Conservation (phyloP, 495 filamentous ascomycete species). For the Hyaloscypha variabilis region DNA sequence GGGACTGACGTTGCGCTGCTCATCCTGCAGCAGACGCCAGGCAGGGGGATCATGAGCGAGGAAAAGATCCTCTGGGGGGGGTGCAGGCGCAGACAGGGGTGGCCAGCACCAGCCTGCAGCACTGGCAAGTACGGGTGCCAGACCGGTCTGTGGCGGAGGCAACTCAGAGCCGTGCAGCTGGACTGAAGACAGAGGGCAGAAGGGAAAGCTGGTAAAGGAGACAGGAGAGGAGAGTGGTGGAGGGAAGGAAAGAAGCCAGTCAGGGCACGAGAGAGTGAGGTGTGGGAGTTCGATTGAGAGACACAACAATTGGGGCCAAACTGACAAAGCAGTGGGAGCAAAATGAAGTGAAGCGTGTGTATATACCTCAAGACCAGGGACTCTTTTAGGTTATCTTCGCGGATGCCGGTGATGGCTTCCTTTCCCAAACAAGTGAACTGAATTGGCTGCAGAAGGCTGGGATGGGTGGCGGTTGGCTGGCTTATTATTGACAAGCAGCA, state of each 20-base stretch:
- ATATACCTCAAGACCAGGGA: not conserved
- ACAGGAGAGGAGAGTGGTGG: not conserved
- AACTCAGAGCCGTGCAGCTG: not conserved
- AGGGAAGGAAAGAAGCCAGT: not conserved
- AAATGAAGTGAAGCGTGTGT: not conserved
- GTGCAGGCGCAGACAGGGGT: conserved; percentile 8
- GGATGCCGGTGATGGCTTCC: not conserved
- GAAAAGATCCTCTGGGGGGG: conserved; percentile 1
- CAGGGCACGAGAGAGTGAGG: not conserved
- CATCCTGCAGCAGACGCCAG: conserved; percentile 17
- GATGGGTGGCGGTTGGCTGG: not conserved
- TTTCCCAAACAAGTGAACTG: not conserved
- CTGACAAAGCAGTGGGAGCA: not conserved
- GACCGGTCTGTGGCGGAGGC: not conserved
- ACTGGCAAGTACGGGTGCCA: no score
- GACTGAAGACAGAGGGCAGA: not conserved
- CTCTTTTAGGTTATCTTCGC: not conserved
- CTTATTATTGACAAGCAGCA: not conserved
- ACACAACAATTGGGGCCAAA: not conserved
- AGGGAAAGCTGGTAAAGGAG: not conserved
- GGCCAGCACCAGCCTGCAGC: no score
- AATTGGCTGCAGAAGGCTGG: not conserved
- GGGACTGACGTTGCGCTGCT: conserved; percentile 19
- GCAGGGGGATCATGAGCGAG: conserved; percentile 17
- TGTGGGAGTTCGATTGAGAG: not conserved